Conservation (phyloP, 2,329 filamentous ascomycete species). For the Myriosclerotinia duriaeana region DNA sequence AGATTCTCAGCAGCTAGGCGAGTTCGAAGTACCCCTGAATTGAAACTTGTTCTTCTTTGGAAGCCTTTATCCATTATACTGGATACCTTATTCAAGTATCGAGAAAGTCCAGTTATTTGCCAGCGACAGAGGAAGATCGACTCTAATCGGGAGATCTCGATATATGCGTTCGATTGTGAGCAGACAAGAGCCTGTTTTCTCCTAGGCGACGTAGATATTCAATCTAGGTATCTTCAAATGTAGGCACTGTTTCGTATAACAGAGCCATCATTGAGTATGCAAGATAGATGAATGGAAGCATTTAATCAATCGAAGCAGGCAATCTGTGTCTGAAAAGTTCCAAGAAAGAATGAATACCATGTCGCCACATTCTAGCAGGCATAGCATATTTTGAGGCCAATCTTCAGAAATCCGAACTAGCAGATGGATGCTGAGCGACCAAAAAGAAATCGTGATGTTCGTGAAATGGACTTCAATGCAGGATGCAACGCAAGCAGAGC, state of each 20-base stretch:
- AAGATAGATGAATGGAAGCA: conserved; percentile 86
- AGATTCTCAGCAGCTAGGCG: background rate
- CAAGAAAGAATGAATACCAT: conserved; percentile 82
- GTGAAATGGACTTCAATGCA: background rate
- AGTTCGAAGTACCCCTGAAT: background rate
- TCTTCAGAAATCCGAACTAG: background rate
- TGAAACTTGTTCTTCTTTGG: background rate
- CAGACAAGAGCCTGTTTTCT: conserved; percentile 54
- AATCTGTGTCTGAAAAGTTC: conserved; percentile 72
- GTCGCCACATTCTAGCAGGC: conserved; percentile 90
- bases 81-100: background rate
- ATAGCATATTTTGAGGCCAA: conserved; percentile 82
- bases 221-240: conserved; percentile 79
- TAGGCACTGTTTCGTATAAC: conserved; percentile 78
- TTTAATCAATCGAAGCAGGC: conserved; percentile 77
- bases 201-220: conserved; percentile 86
- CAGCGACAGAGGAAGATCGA: background rate
- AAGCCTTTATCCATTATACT: background rate
- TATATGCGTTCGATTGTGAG: background rate
- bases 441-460: background rate
- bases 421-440: background rate
- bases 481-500: background rate
- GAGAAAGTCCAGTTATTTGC: background rate
- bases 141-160: no score
- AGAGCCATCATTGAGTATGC: conserved; percentile 88